Evolutionary conservation across 1,284 basidiomycete genomes (phyloP), one percentile per base, ranked within the genome.

Genomic region (Kwoniella shivajii): DNA sequence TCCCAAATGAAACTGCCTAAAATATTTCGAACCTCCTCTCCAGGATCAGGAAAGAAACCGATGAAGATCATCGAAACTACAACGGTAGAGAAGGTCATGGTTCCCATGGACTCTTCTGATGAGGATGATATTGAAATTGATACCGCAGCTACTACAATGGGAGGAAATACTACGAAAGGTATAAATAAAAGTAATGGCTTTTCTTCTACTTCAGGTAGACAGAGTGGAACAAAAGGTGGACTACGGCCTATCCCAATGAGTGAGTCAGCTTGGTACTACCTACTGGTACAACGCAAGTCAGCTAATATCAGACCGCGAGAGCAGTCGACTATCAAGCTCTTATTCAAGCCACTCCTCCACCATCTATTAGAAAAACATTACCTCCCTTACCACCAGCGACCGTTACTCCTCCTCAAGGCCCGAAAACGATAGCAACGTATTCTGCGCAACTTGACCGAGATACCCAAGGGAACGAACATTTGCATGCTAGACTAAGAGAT

Each of bases 401-500:
- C 1, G 47, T 50, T 30, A 33, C 54, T 31, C 22, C 26, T n/a
- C 43, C 43, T 24, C 45, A 47, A 36, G 51, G 31, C 6, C 66
- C 67, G 2, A 57, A 67, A 44, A 72, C 70, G 1, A 53, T 72
- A 30, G 54, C 60, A 9, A 66, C 65, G 4, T 50, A 70, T 26
- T 67, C 67, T 18, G 68, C 68, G 9, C 65, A 72, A 26, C 54
- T 72, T 6, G 67, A 70, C 30, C 44, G 59, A 26, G 65, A 67
- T 50, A 45, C 57, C 4, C 43, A 63, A 6, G 70, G 70, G 11
- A 64, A 69, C 48, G 65, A 69, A 46, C 68, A 70, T 45, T 47
- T 69, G 4, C 70, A 70, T 53, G 70, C 68, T 13, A 57, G 44
- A 6, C 24, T 68, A 45, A 50, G 64, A 24, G 68, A 72, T 45